phyloP scores from a whole-genome alignment of 768 basidiomycete species.

The Auriscalpium vulgare region DNA sequence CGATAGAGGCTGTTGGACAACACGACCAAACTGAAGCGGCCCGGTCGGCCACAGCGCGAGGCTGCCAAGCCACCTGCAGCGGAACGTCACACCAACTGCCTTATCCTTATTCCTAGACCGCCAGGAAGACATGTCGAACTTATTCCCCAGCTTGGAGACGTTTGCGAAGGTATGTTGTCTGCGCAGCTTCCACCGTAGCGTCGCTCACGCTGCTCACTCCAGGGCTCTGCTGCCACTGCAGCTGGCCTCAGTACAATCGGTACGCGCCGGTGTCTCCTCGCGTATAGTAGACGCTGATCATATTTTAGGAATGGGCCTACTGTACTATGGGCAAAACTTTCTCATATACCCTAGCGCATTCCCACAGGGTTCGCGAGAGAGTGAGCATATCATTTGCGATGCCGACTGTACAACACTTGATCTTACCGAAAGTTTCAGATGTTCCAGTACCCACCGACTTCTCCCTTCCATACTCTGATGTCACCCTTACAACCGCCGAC shows the following conservation, averaged over 20 bases:
- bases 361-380: constrained; percentile 70
- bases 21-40: too few species aligned
- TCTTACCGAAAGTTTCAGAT: constrained; percentile 31
- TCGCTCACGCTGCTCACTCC: not conserved
- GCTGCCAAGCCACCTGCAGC: too few species aligned
- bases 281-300: constrained; percentile 4
- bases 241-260: constrained; percentile 30
- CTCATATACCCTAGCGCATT: constrained; percentile 87
- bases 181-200: not conserved
- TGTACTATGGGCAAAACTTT: constrained; percentile 82
- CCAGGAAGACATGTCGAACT: constrained; percentile 25
- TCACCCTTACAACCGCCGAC: constrained; percentile 68
- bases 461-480: constrained; percentile 66
- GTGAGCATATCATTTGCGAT: constrained; percentile 29
- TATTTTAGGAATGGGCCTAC: constrained; percentile 55
- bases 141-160: constrained; percentile 34
- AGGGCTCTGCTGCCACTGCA: constrained; percentile 31
- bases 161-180: constrained; percentile 34
- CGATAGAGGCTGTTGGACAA: too few species aligned
- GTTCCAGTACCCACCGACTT: constrained; percentile 66
- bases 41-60: too few species aligned
- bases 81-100: too few species aligned
- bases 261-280: constrained; percentile 13
- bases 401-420: not conserved
- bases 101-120: too few species aligned